Evolutionary conservation across 768 basidiomycete genomes (phyloP), one percentile per base, ranked within the genome.

Genomic region (Mycena indigotica): DNA sequence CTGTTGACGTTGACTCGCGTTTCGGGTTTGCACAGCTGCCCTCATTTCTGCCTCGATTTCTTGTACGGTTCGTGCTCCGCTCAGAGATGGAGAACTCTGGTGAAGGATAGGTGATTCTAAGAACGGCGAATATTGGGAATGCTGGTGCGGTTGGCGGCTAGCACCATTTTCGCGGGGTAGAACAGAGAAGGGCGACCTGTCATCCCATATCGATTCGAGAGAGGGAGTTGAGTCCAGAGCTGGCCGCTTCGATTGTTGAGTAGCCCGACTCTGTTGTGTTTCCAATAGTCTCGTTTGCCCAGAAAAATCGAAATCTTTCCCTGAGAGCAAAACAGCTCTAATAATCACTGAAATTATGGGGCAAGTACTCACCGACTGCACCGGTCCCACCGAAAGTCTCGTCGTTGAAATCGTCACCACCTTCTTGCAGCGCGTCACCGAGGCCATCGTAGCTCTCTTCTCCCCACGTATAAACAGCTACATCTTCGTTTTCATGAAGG

Each of bases 381-480:
- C 80, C 86, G 50, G 76, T 62, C 38, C 75, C 82, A 28, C 95
- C 97, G 75, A 99, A 99, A 2, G 97, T 99, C 77, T 96, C 94
- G 72, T 96, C 93, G 74, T 99, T 98, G 65, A 95, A 70, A 64
- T 95, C 95, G 78, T 98, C 95, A 55, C 86, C 87, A 39, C 88
- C 89, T 73, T 98, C 96, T 65, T 88, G 85, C 53, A 98, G 81
- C 50, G 85, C 85, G 73, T 93, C 89, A 52, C 89, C 94, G 25
- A 96, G 84, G 38, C 91, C 93, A 71, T 96, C 92, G 69, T 95
- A 94, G 63, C 85, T 86, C 38, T 91, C 91, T 64, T 91, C 89
- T 12, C 91, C 93, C 93, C 93, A 97, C 44, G 88, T 93, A 73
- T 93, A 95, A 46, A 95, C 91, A 2, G 92, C 88, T 60, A 97